Conservation (phyloP, 2,329 filamentous ascomycete genomes). For the Fusarium sp. region DNA sequence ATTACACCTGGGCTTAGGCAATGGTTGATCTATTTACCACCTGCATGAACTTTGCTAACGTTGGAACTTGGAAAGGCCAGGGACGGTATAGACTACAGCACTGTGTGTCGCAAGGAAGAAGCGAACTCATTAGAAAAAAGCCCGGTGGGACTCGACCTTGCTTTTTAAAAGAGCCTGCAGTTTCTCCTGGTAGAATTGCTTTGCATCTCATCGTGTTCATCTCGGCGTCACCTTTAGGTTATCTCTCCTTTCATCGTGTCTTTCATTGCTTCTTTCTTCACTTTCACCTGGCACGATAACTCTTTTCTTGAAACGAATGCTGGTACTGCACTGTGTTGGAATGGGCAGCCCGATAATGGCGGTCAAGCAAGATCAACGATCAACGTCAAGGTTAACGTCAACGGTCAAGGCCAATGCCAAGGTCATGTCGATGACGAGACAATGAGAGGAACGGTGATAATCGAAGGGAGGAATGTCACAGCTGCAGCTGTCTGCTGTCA, state of each 20-base stretch:
- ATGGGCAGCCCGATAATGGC: constrained; percentile 20
- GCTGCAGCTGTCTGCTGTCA: background rate
- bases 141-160: background rate
- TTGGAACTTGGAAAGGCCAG: background rate
- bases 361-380: constrained; percentile 19
- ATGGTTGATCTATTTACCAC: background rate
- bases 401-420: background rate
- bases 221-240: constrained; percentile 5
- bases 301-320: constrained; percentile 1
- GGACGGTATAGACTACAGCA: background rate
- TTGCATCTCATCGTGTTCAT: constrained; percentile 5
- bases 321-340: background rate
- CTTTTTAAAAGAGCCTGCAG: background rate
- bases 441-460: background rate
- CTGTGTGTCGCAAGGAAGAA: background rate
- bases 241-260: background rate
- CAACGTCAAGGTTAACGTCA: background rate
- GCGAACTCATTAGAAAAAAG: background rate
- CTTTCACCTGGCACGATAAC: background rate
- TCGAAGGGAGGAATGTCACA: constrained; percentile 2
- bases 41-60: background rate
- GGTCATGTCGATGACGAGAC: constrained; percentile 14
- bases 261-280: constrained; percentile 1
- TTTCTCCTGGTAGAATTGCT: constrained; percentile 29
- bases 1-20: background rate